phyloP scores from a whole-genome alignment of 2,329 filamentous ascomycete genomes.

The Stachybotrys chlorohalonatus region DNA sequence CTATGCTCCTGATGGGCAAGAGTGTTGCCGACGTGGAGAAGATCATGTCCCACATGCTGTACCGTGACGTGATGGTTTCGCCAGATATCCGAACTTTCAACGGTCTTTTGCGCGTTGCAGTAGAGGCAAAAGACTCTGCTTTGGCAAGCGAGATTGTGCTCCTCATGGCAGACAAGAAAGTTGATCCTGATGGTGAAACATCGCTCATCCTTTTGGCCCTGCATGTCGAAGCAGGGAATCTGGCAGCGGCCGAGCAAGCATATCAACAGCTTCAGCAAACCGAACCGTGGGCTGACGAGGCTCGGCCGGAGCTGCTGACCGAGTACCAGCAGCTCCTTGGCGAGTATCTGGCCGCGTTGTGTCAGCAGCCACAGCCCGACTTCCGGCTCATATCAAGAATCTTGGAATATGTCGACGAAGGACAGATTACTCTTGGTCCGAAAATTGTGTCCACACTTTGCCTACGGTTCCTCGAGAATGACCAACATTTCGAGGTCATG shows the following conservation, averaged over 20 bases:
- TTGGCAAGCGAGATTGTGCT: slow-evolving; percentile 65
- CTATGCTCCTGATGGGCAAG: slow-evolving; percentile 59
- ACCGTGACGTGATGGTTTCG: slow-evolving; percentile 37
- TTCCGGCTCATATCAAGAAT: slow-evolving; percentile 66
- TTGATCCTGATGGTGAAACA: slow-evolving; percentile 61
- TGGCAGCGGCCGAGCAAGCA: slow-evolving; percentile 58
- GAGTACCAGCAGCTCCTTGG: slow-evolving; percentile 60
- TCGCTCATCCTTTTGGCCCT: slow-evolving; percentile 69
- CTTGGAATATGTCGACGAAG: slow-evolving; percentile 62
- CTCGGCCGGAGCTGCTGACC: slow-evolving; percentile 30
- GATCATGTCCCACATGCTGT: slow-evolving; percentile 66
- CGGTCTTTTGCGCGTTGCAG: slow-evolving; percentile 61
- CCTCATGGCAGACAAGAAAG: slow-evolving; percentile 54
- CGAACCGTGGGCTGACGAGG: slow-evolving; percentile 28
- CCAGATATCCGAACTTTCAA: slow-evolving; percentile 71
- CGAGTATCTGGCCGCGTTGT: slow-evolving; percentile 61
- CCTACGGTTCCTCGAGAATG: slow-evolving; percentile 62
- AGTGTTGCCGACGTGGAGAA: slow-evolving; percentile 39
- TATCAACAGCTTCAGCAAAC: slow-evolving; percentile 39
- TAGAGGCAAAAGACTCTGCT: slow-evolving; percentile 59
- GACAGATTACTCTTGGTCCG: slow-evolving; percentile 59
- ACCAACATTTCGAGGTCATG: slow-evolving; percentile 70
- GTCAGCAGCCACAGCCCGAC: slow-evolving; percentile 48
- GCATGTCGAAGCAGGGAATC: slow-evolving; percentile 61
- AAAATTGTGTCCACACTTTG: slow-evolving; percentile 68